Conservation (phyloP, 1,139 yeast genomes). For the Saccharomyces hybrid region DNA sequence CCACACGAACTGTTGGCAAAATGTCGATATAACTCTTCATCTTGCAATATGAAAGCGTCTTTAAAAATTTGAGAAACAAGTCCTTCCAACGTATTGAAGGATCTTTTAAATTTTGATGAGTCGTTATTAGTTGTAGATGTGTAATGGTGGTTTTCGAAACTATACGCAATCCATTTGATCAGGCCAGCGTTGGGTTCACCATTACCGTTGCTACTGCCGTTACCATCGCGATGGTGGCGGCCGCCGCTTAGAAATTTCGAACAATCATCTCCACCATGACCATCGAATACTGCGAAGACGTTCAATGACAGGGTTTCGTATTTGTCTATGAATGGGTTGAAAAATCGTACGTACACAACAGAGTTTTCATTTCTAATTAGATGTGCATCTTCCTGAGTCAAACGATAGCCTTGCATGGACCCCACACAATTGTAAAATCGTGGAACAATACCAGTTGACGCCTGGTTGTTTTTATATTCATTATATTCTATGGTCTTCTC, state of each 20-base stretch:
- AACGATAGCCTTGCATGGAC: conserved; percentile 71
- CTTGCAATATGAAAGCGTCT: conserved; percentile 51
- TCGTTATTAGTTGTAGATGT: conserved; percentile 8
- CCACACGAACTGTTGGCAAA: conserved; percentile 47
- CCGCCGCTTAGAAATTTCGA: conserved; percentile 46
- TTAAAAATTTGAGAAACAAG: conserved; percentile 37
- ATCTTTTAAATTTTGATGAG: conserved; percentile 10
- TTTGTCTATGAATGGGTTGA: conserved; percentile 26
- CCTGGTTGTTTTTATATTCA: conserved; percentile 27
- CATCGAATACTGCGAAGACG: conserved; percentile 69
- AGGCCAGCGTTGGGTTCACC: conserved; percentile 19
- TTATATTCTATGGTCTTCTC: conserved; percentile 51
- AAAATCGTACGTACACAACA: conserved; percentile 24
- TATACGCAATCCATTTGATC: conserved; percentile 25
- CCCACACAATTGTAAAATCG: conserved; percentile 54
- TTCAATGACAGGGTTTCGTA: conserved; percentile 35
- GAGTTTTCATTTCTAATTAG: conserved; percentile 32
- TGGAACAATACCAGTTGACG: conserved; percentile 10
- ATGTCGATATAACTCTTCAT: conserved; percentile 43
- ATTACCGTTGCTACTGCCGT: conserved; percentile 29
- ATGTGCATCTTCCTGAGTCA: conserved; percentile 75
- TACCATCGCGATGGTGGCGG: conserved; percentile 35
- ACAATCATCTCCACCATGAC: conserved; percentile 66
- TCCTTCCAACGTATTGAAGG: conserved; percentile 31
- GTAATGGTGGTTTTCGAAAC: conserved; percentile 28